Base-by-base conservation (phyloP, 495 filamentous ascomycete species). In the Xylaria castorea region DNA sequence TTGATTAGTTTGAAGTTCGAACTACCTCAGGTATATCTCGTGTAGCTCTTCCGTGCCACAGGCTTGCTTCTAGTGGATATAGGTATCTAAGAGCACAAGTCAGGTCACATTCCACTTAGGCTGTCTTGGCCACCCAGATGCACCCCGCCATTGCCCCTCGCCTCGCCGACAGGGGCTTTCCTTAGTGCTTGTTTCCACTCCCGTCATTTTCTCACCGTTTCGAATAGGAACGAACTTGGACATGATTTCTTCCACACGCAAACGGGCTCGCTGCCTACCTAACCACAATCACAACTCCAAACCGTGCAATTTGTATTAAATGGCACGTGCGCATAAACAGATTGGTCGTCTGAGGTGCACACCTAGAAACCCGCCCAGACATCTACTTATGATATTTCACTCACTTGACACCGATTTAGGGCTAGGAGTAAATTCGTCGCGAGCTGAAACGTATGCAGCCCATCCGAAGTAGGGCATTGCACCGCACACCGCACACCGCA, bases 401-500 rank as follows among this genome's bases (percentile, higher is more conserved):
- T 65, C 62, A 14, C 25, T 44, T 16, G 5, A 38, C 44, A n/a
- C 64, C 64, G 11, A 18, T 67, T 53, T 53, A 38, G 64, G 64
- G 22, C 30, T 68, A 55, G 66, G 34, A 36, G 48, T 57, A 1
- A 6, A 48, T 25, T 40, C 46, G 25, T 66, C 64, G 25, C 14
- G 64, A 66, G 64, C 64, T 66, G 64, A 68, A 68, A 68, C 20
- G 25, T 55, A 64, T 44, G 38, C 38, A 44, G 1, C 58, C 30
- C 55, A 22, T 20, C 27, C 44, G 0, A 38, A 66, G 18, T 66
- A n/a, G 46, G 63, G 18, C 46, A 51, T 66, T 53, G 38, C 30
- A 66, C 64, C 64, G 44, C 64, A 66, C 30, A 66, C 64, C 64
- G 44, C 64, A 66, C 64, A 51, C 64, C 64, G 42, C 63, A 51